Evolutionary conservation across 2,329 filamentous ascomycete genomes (phyloP).

Genomic region (Fusarium humuli): DNA sequence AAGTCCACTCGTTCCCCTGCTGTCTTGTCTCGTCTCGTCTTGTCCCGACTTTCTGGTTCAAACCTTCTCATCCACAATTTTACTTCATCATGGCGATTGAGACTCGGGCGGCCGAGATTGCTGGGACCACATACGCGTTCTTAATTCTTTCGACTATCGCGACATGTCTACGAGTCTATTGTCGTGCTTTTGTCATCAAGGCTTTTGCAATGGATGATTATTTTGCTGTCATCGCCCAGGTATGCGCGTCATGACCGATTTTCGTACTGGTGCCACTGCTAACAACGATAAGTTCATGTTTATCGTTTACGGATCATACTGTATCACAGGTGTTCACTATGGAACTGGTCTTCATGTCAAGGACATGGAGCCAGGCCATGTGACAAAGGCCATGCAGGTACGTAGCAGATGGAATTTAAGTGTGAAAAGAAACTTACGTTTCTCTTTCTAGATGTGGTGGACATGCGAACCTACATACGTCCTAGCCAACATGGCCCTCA

Average conservation of each 20-base stretch:
- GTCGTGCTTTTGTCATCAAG: conserved; percentile 49
- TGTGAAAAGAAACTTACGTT: too few species aligned
- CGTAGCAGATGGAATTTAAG: not conserved
- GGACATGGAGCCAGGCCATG: conserved; percentile 4
- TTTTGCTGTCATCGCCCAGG: conserved; percentile 50
- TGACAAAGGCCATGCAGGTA: conserved; percentile 47
- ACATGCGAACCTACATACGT: conserved; percentile 58
- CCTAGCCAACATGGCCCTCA: conserved; percentile 50
- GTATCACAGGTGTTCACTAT: conserved; percentile 10
- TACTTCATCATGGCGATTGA: conserved; percentile 11
- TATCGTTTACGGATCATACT: conserved; percentile 10
- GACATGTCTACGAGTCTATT: conserved; percentile 49
- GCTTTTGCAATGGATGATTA: conserved; percentile 51
- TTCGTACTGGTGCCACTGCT: too few species aligned
- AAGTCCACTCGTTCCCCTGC: conserved; percentile 5
- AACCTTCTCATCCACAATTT: not conserved
- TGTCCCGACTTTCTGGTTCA: not conserved
- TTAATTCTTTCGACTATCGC: conserved; percentile 51
- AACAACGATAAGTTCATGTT: not conserved
- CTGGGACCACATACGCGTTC: conserved; percentile 48
- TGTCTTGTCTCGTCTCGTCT: not conserved
- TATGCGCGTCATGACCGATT: conserved; percentile 23
- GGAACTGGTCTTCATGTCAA: conserved; percentile 18
- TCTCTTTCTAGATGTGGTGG: conserved; percentile 50
- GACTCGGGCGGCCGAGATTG: conserved; percentile 35